Evolutionary conservation across 106 monocot genomes (phyloP).

Genomic region (Cymbidium sinense): DNA sequence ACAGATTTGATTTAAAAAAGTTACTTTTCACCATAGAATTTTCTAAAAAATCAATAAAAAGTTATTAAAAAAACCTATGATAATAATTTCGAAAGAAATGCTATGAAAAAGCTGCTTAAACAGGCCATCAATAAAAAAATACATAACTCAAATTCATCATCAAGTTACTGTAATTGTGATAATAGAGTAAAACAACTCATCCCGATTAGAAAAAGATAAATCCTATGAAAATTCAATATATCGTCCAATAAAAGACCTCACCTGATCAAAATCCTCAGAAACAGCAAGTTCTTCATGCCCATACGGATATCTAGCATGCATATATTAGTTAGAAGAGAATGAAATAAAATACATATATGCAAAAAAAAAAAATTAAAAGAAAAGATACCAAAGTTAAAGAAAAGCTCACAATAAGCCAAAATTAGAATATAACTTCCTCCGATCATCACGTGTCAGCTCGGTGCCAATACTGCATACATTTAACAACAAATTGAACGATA

Average conservation of each 20-base stretch:
- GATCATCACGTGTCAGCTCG: constrained; percentile 93
- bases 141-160: background rate
- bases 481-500: background rate
- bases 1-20: too few relatives aligned
- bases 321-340: background rate
- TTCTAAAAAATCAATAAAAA: too few relatives aligned
- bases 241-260: constrained; percentile 12
- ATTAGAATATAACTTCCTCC: constrained; percentile 87
- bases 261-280: constrained; percentile 95
- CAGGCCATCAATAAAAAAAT: background rate
- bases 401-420: constrained; percentile 84
- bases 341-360: background rate
- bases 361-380: too few relatives aligned
- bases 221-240: background rate
- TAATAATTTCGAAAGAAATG: too few relatives aligned
- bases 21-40: too few relatives aligned
- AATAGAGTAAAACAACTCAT: background rate
- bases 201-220: background rate
- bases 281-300: constrained; percentile 95
- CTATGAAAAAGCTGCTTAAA: too few relatives aligned
- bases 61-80: too few relatives aligned
- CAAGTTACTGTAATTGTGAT: background rate
- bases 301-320: constrained; percentile 67
- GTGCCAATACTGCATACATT: constrained; percentile 81
- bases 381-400: background rate